These are phyloP conservation scores for Camellia granthamiana DNA, from an alignment of 148 eudicot species.

Conservation along the genomic window DNA sequence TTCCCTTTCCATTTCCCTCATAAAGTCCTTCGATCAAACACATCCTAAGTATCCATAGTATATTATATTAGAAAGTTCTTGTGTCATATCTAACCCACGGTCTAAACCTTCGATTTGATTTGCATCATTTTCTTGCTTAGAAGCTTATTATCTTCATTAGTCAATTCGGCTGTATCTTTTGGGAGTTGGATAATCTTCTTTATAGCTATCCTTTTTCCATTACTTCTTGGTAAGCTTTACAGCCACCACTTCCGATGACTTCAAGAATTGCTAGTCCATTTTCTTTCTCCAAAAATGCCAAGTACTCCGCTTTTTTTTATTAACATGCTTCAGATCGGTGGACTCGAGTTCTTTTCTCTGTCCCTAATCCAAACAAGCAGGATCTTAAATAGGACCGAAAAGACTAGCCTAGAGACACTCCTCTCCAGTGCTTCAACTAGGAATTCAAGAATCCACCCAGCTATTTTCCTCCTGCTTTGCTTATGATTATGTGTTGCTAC, in stretches of 20 bases:
- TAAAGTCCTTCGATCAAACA: too few relatives aligned
- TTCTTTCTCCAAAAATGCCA: constrained; percentile 75
- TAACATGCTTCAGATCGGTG: constrained; percentile 58
- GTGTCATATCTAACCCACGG: constrained; percentile 88
- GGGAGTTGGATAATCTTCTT: constrained; percentile 64
- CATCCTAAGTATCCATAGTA: too few relatives aligned
- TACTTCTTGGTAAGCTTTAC: constrained; percentile 74
- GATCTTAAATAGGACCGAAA: constrained; percentile 47
- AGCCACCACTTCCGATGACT: constrained; percentile 78
- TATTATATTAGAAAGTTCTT: constrained; percentile 48
- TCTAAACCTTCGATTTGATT: constrained; percentile 66
- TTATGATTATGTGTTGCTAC: constrained; percentile 29
- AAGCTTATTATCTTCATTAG: constrained; percentile 71
- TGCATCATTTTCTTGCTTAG: constrained; percentile 75
- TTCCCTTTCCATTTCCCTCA: too few relatives aligned
- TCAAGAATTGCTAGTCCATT: constrained; percentile 56
- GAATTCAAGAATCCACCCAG: constrained; percentile 59
- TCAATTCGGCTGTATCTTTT: constrained; percentile 49
- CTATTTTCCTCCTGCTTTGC: constrained; percentile 34
- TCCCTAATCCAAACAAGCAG: constrained; percentile 29
- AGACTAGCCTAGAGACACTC: constrained; percentile 40
- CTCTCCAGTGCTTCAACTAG: constrained; percentile 59
- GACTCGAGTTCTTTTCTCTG: constrained; percentile 23
- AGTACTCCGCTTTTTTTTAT: constrained; percentile 73
- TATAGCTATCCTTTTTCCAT: constrained; percentile 70